Conservation (phyloP, 202 grass and related monocot species). For the Panicum virgatum region DNA sequence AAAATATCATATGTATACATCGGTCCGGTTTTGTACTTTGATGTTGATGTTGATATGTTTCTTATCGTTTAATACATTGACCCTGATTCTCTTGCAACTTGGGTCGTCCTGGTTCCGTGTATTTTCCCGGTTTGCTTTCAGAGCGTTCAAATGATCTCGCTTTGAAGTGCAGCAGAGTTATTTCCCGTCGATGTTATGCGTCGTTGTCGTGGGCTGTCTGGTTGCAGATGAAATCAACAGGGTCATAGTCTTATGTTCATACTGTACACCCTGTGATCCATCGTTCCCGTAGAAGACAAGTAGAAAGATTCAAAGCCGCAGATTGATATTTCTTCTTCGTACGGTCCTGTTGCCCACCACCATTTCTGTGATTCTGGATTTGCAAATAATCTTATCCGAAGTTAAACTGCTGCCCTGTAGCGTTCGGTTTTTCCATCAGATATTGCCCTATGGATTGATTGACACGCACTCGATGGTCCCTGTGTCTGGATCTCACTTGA, state of each 20-base stretch:
- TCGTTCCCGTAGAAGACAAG: neutral
- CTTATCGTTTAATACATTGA: constrained; percentile 35
- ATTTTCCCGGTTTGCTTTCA: neutral
- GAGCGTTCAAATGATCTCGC: neutral
- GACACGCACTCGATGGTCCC: neutral
- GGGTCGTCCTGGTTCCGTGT: constrained; percentile 5
- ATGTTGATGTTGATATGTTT: constrained; percentile 41
- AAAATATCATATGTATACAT: constrained; percentile 45
- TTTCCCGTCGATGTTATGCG: neutral
- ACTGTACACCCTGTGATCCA: neutral
- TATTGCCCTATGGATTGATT: neutral
- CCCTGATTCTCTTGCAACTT: constrained; percentile 13
- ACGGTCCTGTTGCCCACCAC: neutral
- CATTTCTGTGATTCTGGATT: neutral
- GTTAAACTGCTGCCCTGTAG: too few species aligned
- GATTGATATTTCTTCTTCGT: neutral
- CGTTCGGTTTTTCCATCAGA: neutral
- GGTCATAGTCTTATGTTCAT: neutral
- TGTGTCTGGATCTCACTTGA: neutral
- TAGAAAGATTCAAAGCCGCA: neutral
- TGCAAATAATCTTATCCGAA: neutral
- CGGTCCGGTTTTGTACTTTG: constrained; percentile 27
- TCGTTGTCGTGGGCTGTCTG: neutral
- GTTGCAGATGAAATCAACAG: neutral
- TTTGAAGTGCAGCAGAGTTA: neutral